These are phyloP conservation scores for Botrytis deweyae DNA, from an alignment of 2,329 filamentous ascomycete genomes.

Conservation along the genomic window DNA sequence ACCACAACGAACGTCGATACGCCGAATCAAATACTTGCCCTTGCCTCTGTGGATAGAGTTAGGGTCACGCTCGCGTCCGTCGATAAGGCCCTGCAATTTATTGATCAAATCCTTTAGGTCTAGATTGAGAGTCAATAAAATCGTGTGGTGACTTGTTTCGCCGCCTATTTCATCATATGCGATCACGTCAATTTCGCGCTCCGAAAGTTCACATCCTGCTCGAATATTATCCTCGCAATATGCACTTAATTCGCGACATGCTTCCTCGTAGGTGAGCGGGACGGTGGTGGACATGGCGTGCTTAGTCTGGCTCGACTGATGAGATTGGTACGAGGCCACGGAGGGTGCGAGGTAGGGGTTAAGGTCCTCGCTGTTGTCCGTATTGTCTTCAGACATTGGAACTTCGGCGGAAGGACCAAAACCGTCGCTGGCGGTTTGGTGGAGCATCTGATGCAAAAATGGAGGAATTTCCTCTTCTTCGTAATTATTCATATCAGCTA, in stretches of 20 bases:
- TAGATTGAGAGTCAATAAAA: neutral
- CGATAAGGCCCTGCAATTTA: neutral
- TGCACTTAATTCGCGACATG: neutral
- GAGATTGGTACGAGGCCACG: neutral
- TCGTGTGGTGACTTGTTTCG: constrained; percentile 3
- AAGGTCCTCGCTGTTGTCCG: neutral
- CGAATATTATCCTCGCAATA: neutral
- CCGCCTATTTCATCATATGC: constrained; percentile 17
- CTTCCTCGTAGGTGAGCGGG: constrained; percentile 2
- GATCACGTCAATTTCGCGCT: constrained; percentile 3
- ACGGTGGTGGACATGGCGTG: neutral
- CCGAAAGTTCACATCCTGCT: neutral
- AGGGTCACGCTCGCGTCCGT: constrained; percentile 8
- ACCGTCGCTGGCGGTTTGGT: neutral
- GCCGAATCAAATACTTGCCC: constrained; percentile 6
- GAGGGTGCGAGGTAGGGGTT: neutral
- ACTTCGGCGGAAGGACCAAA: neutral
- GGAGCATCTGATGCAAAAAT: neutral
- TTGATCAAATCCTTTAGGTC: constrained; percentile 1
- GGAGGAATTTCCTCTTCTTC: neutral
- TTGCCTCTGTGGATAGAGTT: neutral
- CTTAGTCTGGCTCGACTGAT: neutral
- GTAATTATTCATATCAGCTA: constrained; percentile 7
- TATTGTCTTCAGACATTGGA: neutral
- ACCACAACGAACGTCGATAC: constrained; percentile 13